Evolutionary conservation across 306 rosid species (phyloP), one percentile per base, ranked within the genome.

Genomic region (Prinsepia uniflora): DNA sequence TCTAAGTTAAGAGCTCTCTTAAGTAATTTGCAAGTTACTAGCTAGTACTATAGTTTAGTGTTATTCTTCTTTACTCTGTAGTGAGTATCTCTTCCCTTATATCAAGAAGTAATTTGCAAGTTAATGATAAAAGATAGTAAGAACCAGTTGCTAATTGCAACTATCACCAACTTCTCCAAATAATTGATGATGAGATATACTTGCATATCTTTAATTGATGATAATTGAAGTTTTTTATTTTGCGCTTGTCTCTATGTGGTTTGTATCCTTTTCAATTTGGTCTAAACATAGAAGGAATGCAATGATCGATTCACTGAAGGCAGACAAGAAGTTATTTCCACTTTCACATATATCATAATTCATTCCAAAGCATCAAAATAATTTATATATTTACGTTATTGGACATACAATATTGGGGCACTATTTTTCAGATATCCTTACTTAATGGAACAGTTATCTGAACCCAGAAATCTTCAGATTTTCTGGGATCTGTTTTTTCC

Each of bases 401-500:
- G 5, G n/a, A 5, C 54, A 19, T 49, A 15, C 19, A n/a, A n/a
- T 3, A 13, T 34, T 58, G 57, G 57, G 10, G 57, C 57, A 52
- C 57, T 3, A 52, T 58, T 58, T 58, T 58, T 13, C 10, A 42
- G 22, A 13, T 22, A 11, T 58, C 22, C 48, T 43, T 22, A 6
- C 15, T 34, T 6, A 59, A 73, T 20, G 65, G 44, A 68, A 39
- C 78, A 22, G 17, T 56, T 14, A 20, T 39, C 41, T 52, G 52
- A 41, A 19, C 19, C 19, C 20, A 19, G n/a, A 30, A 6, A 20
- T 13, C 20, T 15, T 42, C 53, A 20, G 47, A 55, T 20, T 69
- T 69, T 15, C 41, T 13, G 54, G 64, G 74, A 70, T 56, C 19
- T 22, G 74, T 43, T 55, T 55, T 45, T 36, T 76, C 65, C 65